Evolutionary conservation across 345 rosid species (phyloP).

Genomic region (Gossypioides kirkii): DNA sequence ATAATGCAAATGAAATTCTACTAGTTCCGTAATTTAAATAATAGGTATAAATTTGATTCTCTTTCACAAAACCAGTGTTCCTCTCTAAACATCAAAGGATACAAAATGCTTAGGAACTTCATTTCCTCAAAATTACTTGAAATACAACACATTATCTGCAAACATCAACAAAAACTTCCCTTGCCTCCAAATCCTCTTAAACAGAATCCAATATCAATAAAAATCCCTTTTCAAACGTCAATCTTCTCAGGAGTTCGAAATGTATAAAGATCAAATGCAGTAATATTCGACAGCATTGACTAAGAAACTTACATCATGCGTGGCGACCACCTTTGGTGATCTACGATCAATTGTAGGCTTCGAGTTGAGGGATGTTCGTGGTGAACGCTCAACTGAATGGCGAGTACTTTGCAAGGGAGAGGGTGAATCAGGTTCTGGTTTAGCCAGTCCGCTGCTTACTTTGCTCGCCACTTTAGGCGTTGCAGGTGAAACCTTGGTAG

Average conservation of each 20-base stretch:
- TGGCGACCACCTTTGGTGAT: conserved; percentile 55
- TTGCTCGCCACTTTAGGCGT: conserved; percentile 57
- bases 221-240: background rate
- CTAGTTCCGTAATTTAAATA: background rate
- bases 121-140: background rate
- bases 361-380: conserved; percentile 52
- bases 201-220: background rate
- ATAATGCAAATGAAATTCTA: conserved; percentile 18
- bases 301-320: conserved; percentile 58
- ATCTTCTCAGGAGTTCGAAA: background rate
- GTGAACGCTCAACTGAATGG: conserved; percentile 64
- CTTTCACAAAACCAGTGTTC: conserved; percentile 5
- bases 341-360: conserved; percentile 66
- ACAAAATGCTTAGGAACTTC: background rate
- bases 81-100: background rate
- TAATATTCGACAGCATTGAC: background rate
- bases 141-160: background rate
- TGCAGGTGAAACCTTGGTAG: conserved; percentile 59
- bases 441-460: conserved; percentile 43
- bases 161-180: background rate
- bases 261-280: background rate
- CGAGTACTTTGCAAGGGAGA: conserved; percentile 59
- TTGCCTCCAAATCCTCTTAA: background rate
- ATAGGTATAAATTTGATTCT: background rate
- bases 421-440: conserved; percentile 57